Percentiles rank a stretch among this genome's conserved stretches.
Conservation (phyloP, 2,329 filamentous ascomycete genomes). For the Phialophora expanda region DNA sequence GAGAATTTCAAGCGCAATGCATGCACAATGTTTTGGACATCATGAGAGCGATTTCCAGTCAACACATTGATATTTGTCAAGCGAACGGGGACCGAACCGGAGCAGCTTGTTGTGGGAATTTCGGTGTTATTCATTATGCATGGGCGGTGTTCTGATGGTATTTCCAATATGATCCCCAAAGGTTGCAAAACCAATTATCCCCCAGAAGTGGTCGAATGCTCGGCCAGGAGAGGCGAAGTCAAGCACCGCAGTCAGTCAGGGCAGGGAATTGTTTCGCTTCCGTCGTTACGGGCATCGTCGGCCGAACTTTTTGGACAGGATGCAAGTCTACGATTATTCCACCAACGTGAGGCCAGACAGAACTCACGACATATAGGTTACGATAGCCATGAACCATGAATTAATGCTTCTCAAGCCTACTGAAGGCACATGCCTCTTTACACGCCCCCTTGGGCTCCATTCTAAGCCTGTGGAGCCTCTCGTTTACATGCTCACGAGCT, state of each 20-base stretch:
- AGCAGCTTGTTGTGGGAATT: not conserved
- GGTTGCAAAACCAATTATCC: constrained; percentile 10
- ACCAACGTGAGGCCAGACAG: constrained; percentile 7
- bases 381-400: constrained; percentile 7
- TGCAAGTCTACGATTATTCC: constrained; percentile 5
- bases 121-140: constrained; percentile 1
- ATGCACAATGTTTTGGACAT: not conserved
- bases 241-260: not conserved
- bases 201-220: constrained; percentile 1
- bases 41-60: not conserved
- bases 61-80: not conserved
- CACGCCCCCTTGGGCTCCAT: not conserved
- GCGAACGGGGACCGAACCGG: not conserved
- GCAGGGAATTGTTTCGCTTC: not conserved
- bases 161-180: not conserved
- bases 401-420: not conserved
- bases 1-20: not conserved
- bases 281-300: not conserved
- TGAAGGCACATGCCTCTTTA: not conserved
- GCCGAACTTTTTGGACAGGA: not conserved
- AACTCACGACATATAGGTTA: constrained; percentile 13
- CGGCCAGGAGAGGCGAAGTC: not conserved
- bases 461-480: not conserved
- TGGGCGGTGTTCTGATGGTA: constrained; percentile 9
- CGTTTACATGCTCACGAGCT: not conserved